Evolutionary conservation across 2,329 filamentous ascomycete genomes (phyloP), one percentile per base, ranked within the genome.

Genomic region (Catunica adiposa): DNA sequence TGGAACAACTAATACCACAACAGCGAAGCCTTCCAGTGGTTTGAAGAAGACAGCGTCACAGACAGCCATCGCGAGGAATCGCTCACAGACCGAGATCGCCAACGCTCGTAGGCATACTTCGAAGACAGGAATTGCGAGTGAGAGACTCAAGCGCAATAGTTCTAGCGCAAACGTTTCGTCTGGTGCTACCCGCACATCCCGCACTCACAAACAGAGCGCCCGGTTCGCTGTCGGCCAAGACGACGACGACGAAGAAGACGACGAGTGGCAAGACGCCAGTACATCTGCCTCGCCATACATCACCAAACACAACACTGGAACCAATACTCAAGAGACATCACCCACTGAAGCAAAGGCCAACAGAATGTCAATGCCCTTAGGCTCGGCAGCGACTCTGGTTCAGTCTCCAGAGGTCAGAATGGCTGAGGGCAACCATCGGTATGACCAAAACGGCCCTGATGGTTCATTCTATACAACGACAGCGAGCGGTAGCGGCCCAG

Each of bases 211-310:
- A 63, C 66, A 66, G 25, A 74, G 77, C 60, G 80, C 83, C 31
- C 79, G 81, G 63, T 83, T 83, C 62, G 78, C 82, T 62, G 71
- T 83, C 55, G 80, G 79, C 62, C 71, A 68, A 69, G 42, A 57
- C 22, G 44, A 31, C 60, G 70, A 69, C 51, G 66, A 66, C 5
- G 66, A 66, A 44, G 65, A 65, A 25, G 67, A 69, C 47, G 65
- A 65, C 40, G 74, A 79, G 68, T 83, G 80, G 80, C 77, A 83
- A 44, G 80, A 84, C 66, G 79, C 79, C 58, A 82, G 78, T 66
- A 73, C 72, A 50, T 80, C 77, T 56, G 79, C 79, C 53, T 82
- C 78, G 9, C 79, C 79, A 3, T 75, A 79, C 59, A 58, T 58
- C 22, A 51, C 67, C 14, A 54, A 59, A 26, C 26, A 59, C 44